Base-by-base conservation (phyloP, 805 yeast genomes). In the Debaryomyces maramus region DNA sequence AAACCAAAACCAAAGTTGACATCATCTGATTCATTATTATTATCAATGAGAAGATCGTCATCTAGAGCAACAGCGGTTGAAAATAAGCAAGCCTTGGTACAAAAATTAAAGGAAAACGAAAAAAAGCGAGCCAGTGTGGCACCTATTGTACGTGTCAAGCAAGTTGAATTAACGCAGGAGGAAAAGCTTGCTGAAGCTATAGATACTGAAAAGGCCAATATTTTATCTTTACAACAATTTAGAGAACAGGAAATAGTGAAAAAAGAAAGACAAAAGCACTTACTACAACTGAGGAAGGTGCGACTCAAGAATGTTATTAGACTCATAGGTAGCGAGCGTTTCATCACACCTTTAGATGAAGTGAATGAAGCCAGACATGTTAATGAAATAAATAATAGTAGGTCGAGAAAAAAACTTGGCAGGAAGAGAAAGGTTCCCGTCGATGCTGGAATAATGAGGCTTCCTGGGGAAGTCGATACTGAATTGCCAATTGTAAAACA, bases 221-320 rank as follows among this genome's bases (percentile, higher is more conserved):
- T 80, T 2, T 68, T 78, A 19, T 85, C 97, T 3, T 67, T 93
- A 48, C 80, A 85, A 46, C 72, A 77, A 52, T 93, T 86, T 56
- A 79, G 83, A 51, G 95, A 90, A 52, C 91, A 87, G 55, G 99
- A 93, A 58, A 67, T 84, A 30, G 82, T 80, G 34, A 83, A 88
- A 52, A 88, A 88, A 57, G 82, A 83, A 58, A 77, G 76, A 39
- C 91, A 90, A 54, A 69, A 90, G 40, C 88, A 84, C 32, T 64
- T 85, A 43, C 78, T 86, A 59, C 71, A 80, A 43, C 83, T 83
- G 54, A 79, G 74, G 51, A 77, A 90, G 46, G 69, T 68, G 30
- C 80, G 78, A 51, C 62, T 93, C 49, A 68, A 68, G 3, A 75
- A 85, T 39, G 80, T 82, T 7, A 56, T 88, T 8, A 67, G 88